Base-by-base conservation (phyloP, 129 eudicot genomes). In the Apium graveolens region DNA sequence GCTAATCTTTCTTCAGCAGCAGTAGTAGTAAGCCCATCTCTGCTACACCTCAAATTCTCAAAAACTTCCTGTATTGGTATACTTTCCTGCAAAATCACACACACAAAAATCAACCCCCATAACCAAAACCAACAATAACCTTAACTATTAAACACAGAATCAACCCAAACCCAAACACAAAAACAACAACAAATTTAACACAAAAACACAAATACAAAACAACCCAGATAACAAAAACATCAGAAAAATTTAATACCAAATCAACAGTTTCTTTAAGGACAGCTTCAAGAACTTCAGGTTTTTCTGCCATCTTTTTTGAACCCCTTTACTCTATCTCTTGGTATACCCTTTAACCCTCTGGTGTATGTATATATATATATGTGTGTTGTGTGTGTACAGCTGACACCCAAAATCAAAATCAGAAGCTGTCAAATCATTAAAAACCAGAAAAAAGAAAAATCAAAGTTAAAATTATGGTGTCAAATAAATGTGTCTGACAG, bases 1-100 rank as follows among this genome's bases (percentile, higher is more conserved):
- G 43, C 77, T 74, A 96, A 81, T 86, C 99, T 90, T 65, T 96
- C 97, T 78, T 92, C 86, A 89, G 99, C 99, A 89, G 87, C 95
- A 76, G 87, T 68, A 74, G 73, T 82, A 12, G 96, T 83, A 63
- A 96, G 97, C 60, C 99, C 99, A 63, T 90, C 97, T 85, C 75
- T 90, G 81, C 90, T 92, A 86, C 99, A 92, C 86, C 97, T 96
- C 89, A 96, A 85, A 90, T 90, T 96, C 89, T 96, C 97, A 86
- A 96, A 96, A 37, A 96, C 97, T 85, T 96, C 99, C 77, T 96
- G 97, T 83, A 92, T 86, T 55, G 99, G 99, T 79, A 96, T 90
- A 72, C 91, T 92, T 53, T 96, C 99, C 99, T 96, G 96, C 80
- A 85, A 8, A 57, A 51, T 66, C 55, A 81, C 69, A n/a, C 46